Base-by-base conservation (phyloP, 805 yeast species). In the Wickerhamomyces silvicola region DNA sequence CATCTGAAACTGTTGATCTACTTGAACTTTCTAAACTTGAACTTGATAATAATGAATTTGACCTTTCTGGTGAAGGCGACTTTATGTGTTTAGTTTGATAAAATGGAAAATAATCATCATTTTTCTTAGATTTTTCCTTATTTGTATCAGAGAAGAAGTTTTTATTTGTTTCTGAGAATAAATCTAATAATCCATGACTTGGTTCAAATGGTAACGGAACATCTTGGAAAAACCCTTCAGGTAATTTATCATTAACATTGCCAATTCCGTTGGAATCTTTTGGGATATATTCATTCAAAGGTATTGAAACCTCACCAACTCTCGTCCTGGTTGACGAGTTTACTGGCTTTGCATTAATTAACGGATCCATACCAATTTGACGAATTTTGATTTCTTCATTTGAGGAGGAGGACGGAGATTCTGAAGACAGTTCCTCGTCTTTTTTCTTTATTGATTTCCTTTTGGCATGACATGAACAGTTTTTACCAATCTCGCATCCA, bases 121-220 rank as follows among this genome's bases (percentile, higher is more conserved):
- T n/a, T n/a, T n/a, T n/a, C n/a, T 14, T 5, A 4, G 28, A 10
- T 15, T 17, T 13, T 17, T 25, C 28, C n/a, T 11, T 5, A 8
- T 11, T 26, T 26, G 28, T 20, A 21, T 28, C 18, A n/a, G 15
- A 24, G 10, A 16, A 22, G 16, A 20, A 31, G 18, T 31, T 30
- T 32, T 26, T 21, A 40, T 34, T 12, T 47, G 43, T 26, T 31
- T 55, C 55, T 12, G 58, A 39, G 28, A 66, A 61, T 35, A 62
- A 48, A 38, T 67, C 72, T 27, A 66, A 38, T 13, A 64, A 46
- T 2, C 72, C 72, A 35, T 51, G 57, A 6, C 59, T 52, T 1
- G 58, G 47, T 24, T 56, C 60, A 38, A 56, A 58, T 5, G 59
- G 60, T 10, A 54, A 27, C 7, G 58, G 57, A 10, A 56, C 56